Percentiles rank a stretch among this genome's conserved stretches.
These are phyloP conservation scores for Yarrowia osloensis DNA, from an alignment of 805 yeast genomes.

Conservation along the genomic window DNA sequence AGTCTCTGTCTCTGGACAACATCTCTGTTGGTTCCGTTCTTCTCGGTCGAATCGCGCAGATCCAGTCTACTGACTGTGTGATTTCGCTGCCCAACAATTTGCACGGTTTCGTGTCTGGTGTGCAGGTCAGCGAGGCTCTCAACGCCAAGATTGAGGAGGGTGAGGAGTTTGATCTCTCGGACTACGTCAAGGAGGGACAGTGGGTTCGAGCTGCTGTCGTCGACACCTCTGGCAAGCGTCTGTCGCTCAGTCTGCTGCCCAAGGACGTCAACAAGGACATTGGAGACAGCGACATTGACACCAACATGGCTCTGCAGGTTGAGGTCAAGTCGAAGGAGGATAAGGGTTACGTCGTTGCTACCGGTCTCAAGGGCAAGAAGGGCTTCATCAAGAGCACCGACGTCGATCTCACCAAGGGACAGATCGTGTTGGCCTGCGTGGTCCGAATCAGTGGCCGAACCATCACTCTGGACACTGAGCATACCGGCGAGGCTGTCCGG, in stretches of 20 bases:
- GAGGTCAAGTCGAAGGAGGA: slow-evolving; percentile 82
- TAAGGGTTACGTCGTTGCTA: slow-evolving; percentile 78
- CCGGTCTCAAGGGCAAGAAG: slow-evolving; percentile 58
- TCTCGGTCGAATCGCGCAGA: slow-evolving; percentile 70
- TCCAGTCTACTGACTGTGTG: slow-evolving; percentile 63
- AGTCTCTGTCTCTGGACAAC: slow-evolving; percentile 61
- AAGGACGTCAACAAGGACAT: slow-evolving; percentile 57
- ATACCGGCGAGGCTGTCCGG: slow-evolving; percentile 48
- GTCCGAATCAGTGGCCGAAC: slow-evolving; percentile 55
- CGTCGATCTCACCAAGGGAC: slow-evolving; percentile 66
- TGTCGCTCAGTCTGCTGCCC: slow-evolving; percentile 76
- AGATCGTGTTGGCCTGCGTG: slow-evolving; percentile 65
- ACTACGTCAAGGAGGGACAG: slow-evolving; percentile 68
- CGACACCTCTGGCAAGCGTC: slow-evolving; percentile 60
- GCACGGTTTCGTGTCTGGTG: slow-evolving; percentile 73
- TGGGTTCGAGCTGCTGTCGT: slow-evolving; percentile 84
- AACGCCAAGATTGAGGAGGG: slow-evolving; percentile 52
- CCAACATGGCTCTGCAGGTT: slow-evolving; percentile 71
- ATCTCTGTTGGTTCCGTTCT: slow-evolving; percentile 71
- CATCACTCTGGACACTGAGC: slow-evolving; percentile 57
- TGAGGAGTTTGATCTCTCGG: slow-evolving; percentile 47
- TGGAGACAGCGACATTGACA: slow-evolving; percentile 53
- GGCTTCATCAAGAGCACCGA: slow-evolving; percentile 68
- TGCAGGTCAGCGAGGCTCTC: slow-evolving; percentile 57
- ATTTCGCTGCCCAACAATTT: slow-evolving; percentile 79